These are phyloP conservation scores for Paraglomus occultum DNA, from an alignment of 192 early-diverging fungal genomes.

Conservation along the genomic window DNA sequence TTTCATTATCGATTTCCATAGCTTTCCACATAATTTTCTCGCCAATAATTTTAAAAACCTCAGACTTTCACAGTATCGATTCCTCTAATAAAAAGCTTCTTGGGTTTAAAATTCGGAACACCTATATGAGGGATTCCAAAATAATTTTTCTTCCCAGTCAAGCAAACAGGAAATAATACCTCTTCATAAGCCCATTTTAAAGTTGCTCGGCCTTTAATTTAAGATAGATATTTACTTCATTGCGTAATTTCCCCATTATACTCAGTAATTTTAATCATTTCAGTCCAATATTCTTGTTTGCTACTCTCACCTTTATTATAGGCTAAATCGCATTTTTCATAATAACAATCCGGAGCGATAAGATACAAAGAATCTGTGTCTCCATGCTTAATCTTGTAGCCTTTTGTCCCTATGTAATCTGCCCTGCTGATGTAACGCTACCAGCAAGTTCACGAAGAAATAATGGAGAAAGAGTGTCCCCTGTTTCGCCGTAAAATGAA, in stretches of 20 bases:
- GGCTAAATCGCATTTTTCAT: neutral
- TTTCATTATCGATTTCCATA: neutral
- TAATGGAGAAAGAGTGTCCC: neutral
- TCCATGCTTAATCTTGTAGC: neutral
- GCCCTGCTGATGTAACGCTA: neutral
- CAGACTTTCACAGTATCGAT: slow-evolving; percentile 21
- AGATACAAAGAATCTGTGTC: neutral
- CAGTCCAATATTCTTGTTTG: neutral
- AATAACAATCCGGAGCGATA: neutral
- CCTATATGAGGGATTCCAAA: neutral
- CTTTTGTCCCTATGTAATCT: neutral
- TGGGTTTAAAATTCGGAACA: neutral
- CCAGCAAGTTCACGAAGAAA: neutral
- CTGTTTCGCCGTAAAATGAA: neutral
- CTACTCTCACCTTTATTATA: neutral
- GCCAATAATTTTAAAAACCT: neutral
- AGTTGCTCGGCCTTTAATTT: neutral
- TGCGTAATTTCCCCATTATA: neutral
- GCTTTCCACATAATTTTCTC: neutral
- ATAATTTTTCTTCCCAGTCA: slow-evolving; percentile 14
- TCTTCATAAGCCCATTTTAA: slow-evolving; percentile 16
- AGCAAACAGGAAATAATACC: slow-evolving; percentile 13
- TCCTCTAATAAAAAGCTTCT: slow-evolving; percentile 11
- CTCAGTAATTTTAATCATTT: slow-evolving; percentile 20
- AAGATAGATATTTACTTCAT: slow-evolving; percentile 14